Evolutionary conservation across 1,139 yeast genomes (phyloP).

Genomic region (Yamadazyma sp.): DNA sequence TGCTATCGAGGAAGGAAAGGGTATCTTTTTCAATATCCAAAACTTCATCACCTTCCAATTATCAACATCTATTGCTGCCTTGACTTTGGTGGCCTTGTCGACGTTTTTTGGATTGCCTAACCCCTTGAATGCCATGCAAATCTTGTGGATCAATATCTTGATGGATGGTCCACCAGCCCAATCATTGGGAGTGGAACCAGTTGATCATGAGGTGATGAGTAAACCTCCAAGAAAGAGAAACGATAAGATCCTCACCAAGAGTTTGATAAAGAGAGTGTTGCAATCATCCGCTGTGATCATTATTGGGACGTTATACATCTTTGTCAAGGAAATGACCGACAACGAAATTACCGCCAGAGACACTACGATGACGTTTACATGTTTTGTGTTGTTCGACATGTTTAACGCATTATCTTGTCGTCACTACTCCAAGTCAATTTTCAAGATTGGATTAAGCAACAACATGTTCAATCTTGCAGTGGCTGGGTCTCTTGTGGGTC

Average conservation of each 20-base stretch:
- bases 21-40: constrained; percentile 91
- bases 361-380: constrained; percentile 98
- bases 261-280: constrained; percentile 68
- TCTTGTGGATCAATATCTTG: constrained; percentile 91
- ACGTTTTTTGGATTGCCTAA: constrained; percentile 87
- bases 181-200: constrained; percentile 95
- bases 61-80: constrained; percentile 93
- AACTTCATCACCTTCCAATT: constrained; percentile 91
- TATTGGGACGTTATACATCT: constrained; percentile 81
- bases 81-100: constrained; percentile 82
- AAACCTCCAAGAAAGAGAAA: constrained; percentile 89
- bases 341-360: constrained; percentile 85
- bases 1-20: constrained; percentile 96
- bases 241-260: constrained; percentile 74
- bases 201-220: constrained; percentile 90
- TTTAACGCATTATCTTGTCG: constrained; percentile 93
- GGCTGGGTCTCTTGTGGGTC: constrained; percentile 87
- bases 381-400: constrained; percentile 94
- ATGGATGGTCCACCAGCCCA: constrained; percentile 99
- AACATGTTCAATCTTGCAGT: constrained; percentile 93
- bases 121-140: constrained; percentile 98
- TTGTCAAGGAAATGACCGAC: constrained; percentile 80
- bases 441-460: constrained; percentile 74
- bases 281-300: constrained; percentile 73
- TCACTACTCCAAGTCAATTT: constrained; percentile 77